Percentiles rank a stretch among this genome's conserved stretches.
phyloP scores from a whole-genome alignment of 2,329 filamentous ascomycete genomes.

The Alternaria conjuncta region DNA sequence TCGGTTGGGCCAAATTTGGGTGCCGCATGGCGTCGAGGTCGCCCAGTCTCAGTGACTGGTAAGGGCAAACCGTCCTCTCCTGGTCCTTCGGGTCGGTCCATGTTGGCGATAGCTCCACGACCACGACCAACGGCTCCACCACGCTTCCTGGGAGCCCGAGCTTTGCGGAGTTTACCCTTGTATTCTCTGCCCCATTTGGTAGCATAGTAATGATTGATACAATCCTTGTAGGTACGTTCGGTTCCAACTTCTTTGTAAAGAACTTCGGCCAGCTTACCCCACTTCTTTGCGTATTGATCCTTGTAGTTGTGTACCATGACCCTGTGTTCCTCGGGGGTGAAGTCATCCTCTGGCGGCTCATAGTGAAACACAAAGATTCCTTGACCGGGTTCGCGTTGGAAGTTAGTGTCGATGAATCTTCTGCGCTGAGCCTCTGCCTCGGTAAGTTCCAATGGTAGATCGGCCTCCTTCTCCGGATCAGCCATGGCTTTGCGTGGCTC shows the following conservation, averaged over 20 bases:
- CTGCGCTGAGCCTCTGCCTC: conserved; percentile 64
- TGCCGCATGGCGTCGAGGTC: conserved; percentile 63
- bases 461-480: conserved; percentile 77
- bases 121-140: conserved; percentile 51
- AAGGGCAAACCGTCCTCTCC: conserved; percentile 48
- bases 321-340: conserved; percentile 72
- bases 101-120: conserved; percentile 65
- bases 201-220: conserved; percentile 86
- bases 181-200: conserved; percentile 77
- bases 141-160: conserved; percentile 38
- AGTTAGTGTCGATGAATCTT: conserved; percentile 70
- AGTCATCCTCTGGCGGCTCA: conserved; percentile 75
- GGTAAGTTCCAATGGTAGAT: conserved; percentile 73
- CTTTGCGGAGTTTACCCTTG: conserved; percentile 69
- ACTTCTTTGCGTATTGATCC: conserved; percentile 76
- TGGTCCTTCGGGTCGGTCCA: conserved; percentile 48
- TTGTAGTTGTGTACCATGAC: conserved; percentile 77
- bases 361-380: conserved; percentile 75
- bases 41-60: conserved; percentile 55
- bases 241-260: conserved; percentile 57
- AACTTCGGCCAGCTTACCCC: conserved; percentile 75
- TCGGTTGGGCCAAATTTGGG: conserved; percentile 74
- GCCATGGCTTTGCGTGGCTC: conserved; percentile 71
- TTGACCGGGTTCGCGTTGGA: conserved; percentile 68
- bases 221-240: conserved; percentile 75